These are phyloP conservation scores for Madurella fahalii DNA, from an alignment of 2,329 filamentous ascomycete genomes.

Conservation along the genomic window DNA sequence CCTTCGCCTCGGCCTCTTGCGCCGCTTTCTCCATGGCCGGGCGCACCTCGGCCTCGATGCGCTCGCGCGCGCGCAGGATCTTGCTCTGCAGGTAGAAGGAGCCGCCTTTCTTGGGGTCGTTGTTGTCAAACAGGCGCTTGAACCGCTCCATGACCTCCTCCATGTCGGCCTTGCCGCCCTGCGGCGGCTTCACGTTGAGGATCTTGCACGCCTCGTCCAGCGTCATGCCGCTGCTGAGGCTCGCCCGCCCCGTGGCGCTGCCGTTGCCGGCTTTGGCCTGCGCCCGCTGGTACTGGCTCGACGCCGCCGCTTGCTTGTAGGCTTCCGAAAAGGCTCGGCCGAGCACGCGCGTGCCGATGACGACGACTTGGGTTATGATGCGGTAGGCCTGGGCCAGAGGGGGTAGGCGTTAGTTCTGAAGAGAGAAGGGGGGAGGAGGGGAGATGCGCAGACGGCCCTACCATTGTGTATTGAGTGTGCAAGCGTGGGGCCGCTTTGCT, in stretches of 20 bases:
- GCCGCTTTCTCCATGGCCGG: slow-evolving; percentile 66
- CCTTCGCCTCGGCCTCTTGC: slow-evolving; percentile 71
- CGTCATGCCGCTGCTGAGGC: slow-evolving; percentile 68
- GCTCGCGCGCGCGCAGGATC: slow-evolving; percentile 82
- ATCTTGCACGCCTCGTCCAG: slow-evolving; percentile 97
- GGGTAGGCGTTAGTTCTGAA: neutral
- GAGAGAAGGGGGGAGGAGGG: neutral
- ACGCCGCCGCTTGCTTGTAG: slow-evolving; percentile 89
- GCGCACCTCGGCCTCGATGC: slow-evolving; percentile 82
- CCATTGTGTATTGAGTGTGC: slow-evolving; percentile 21
- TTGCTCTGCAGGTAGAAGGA: slow-evolving; percentile 99
- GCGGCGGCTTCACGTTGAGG: slow-evolving; percentile 87
- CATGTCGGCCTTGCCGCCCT: slow-evolving; percentile 70
- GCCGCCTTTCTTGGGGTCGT: slow-evolving; percentile 91
- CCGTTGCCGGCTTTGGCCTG: slow-evolving; percentile 57
- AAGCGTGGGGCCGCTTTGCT: slow-evolving; percentile 13
- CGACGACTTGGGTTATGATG: slow-evolving; percentile 86
- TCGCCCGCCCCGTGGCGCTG: slow-evolving; percentile 40
- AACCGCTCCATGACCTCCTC: slow-evolving; percentile 80
- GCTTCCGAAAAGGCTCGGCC: slow-evolving; percentile 90
- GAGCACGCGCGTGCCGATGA: slow-evolving; percentile 87
- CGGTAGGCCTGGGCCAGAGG: slow-evolving; percentile 77
- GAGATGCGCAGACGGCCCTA: slow-evolving; percentile 8
- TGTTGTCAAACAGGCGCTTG: slow-evolving; percentile 90
- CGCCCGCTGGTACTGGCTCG: slow-evolving; percentile 74